Conservation (phyloP, 306 rosid species). For the Trifolium repens region DNA sequence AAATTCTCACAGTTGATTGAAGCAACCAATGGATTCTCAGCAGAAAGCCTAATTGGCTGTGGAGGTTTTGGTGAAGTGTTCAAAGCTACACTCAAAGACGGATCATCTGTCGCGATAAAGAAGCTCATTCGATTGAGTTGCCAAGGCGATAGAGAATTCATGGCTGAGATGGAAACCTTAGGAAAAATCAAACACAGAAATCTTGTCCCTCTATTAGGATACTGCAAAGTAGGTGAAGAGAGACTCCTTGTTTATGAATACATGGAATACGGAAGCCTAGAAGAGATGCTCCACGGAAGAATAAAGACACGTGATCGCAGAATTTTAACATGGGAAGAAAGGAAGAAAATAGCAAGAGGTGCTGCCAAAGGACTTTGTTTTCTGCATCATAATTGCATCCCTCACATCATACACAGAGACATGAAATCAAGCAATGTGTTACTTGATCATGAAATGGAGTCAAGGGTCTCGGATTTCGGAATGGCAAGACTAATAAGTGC, state of each 20-base stretch:
- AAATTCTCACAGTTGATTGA: conserved; percentile 94
- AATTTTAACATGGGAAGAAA: conserved; percentile 85
- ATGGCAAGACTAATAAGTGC: conserved; percentile 99
- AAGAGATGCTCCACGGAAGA: conserved; percentile 94
- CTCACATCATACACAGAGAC: conserved; percentile 96
- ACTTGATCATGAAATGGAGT: conserved; percentile 86
- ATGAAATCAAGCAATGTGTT: conserved; percentile 98
- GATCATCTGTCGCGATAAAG: conserved; percentile 93
- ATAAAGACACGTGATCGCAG: conserved; percentile 58
- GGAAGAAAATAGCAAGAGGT: conserved; percentile 92
- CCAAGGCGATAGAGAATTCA: conserved; percentile 96
- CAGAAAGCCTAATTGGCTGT: conserved; percentile 86
- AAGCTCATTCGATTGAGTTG: conserved; percentile 89
- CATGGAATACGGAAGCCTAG: conserved; percentile 97
- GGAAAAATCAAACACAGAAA: conserved; percentile 94
- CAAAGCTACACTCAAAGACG: conserved; percentile 89
- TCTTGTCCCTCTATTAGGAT: conserved; percentile 87
- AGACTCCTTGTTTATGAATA: conserved; percentile 92
- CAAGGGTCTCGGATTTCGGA: conserved; percentile 94
- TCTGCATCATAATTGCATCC: conserved; percentile 97
- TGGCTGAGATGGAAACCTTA: conserved; percentile 98
- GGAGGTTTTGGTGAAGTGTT: conserved; percentile 99
- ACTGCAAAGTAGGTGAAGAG: conserved; percentile 95
- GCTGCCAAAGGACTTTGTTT: conserved; percentile 96
- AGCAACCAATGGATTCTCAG: conserved; percentile 98